Conservation (phyloP, 1,284 basidiomycete species). For the Sporisorium reilianum region DNA sequence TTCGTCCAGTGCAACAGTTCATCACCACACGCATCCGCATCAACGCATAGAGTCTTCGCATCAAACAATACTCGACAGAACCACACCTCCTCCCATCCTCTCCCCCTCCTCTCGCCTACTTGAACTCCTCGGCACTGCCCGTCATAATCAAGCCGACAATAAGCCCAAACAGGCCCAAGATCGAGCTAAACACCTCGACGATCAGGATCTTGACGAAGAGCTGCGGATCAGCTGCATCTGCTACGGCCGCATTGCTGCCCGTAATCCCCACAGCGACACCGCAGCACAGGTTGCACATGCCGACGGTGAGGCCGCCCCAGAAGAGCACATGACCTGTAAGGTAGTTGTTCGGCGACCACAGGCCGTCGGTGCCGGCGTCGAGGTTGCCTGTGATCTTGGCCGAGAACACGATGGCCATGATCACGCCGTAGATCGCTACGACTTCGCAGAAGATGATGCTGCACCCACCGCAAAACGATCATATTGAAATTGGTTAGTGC, state of each 20-base stretch:
- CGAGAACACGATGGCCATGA: slow-evolving; percentile 71
- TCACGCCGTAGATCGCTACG: slow-evolving; percentile 94
- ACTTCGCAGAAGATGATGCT: slow-evolving; percentile 98
- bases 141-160: slow-evolving; percentile 57
- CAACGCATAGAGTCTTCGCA: too few species aligned
- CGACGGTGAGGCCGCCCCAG: slow-evolving; percentile 68
- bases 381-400: slow-evolving; percentile 66
- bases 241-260: slow-evolving; percentile 66
- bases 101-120: slow-evolving; percentile 10
- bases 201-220: slow-evolving; percentile 68
- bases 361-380: slow-evolving; percentile 41
- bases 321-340: slow-evolving; percentile 66
- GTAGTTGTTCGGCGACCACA: slow-evolving; percentile 65
- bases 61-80: too few species aligned
- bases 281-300: slow-evolving; percentile 67
- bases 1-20: too few species aligned
- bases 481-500: too few species aligned
- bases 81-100: slow-evolving; percentile 4
- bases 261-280: slow-evolving; percentile 67
- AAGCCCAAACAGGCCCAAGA: slow-evolving; percentile 66
- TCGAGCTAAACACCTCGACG: slow-evolving; percentile 66
- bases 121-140: slow-evolving; percentile 42
- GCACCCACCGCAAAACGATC: not conserved
- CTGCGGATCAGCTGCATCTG: slow-evolving; percentile 68
- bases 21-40: too few species aligned